phyloP scores from a whole-genome alignment of 345 rosid species.

The Gossypium bickii region DNA sequence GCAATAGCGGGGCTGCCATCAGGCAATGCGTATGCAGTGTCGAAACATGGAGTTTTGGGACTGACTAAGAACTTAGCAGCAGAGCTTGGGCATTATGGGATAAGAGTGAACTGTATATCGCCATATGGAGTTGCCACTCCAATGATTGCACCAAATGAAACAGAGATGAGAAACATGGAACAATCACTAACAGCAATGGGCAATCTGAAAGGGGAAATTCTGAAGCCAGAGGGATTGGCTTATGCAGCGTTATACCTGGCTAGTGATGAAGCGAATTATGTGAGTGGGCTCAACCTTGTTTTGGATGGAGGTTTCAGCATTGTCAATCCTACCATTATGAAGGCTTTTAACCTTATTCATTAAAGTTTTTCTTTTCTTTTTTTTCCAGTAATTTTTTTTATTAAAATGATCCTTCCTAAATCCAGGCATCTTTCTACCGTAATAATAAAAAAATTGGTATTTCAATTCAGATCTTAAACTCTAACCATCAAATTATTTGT shows the following conservation, averaged over 20 bases:
- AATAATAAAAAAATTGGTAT: no score
- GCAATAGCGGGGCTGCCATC: slow-evolving; percentile 25
- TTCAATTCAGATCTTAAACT: no score
- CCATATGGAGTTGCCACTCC: slow-evolving; percentile 18
- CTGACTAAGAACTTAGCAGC: slow-evolving; percentile 28
- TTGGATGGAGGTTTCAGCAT: slow-evolving; percentile 37
- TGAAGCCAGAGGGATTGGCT: slow-evolving; percentile 27
- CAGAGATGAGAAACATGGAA: background rate
- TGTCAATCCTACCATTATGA: slow-evolving; percentile 28
- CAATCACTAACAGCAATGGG: background rate
- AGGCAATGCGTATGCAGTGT: slow-evolving; percentile 15
- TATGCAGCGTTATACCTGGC: slow-evolving; percentile 33
- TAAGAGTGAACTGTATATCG: slow-evolving; percentile 40
- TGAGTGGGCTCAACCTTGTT: slow-evolving; percentile 36
- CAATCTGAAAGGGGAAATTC: slow-evolving; percentile 28
- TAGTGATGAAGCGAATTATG: slow-evolving; percentile 38
- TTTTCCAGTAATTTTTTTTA: background rate
- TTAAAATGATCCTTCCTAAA: no score
- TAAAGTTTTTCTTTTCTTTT: background rate
- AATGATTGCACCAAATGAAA: background rate
- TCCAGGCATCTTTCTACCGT: no score
- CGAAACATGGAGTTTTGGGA: slow-evolving; percentile 31
- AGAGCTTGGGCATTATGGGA: slow-evolving; percentile 34
- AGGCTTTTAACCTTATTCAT: background rate
- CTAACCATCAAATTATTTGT: no score